Conservation (phyloP, 1,284 basidiomycete species). For the Takashimella koratensis region DNA sequence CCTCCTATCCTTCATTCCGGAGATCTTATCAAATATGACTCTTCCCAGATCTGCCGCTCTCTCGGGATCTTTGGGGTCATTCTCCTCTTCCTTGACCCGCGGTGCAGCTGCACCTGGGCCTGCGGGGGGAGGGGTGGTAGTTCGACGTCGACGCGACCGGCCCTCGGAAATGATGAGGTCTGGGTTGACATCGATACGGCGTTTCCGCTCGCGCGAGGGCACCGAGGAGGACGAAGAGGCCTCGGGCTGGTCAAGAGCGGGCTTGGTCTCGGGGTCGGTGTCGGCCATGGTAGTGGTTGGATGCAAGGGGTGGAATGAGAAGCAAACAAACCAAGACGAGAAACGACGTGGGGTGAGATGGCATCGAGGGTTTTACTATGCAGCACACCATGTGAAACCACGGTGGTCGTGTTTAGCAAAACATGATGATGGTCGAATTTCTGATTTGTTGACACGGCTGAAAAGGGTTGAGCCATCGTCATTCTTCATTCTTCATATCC, state of each 20-base stretch:
- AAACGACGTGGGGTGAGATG: too few relatives aligned
- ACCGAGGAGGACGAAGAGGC: background rate
- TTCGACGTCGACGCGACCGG: conserved; percentile 16
- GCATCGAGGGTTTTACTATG: too few relatives aligned
- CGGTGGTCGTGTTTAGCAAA: too few relatives aligned
- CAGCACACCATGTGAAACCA: too few relatives aligned
- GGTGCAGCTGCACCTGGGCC: background rate
- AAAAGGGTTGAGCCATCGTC: too few relatives aligned
- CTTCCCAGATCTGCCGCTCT: conserved; percentile 33
- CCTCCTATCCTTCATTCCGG: conserved; percentile 29
- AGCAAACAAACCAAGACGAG: background rate
- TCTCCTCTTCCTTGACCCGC: background rate
- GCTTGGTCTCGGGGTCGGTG: conserved; percentile 5
- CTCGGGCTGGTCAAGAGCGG: too few relatives aligned
- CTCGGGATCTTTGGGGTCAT: conserved; percentile 35
- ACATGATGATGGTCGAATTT: too few relatives aligned
- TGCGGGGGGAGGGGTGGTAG: conserved; percentile 5
- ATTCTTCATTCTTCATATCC: background rate
- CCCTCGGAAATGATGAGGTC: conserved; percentile 15
- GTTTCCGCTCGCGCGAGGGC: conserved; percentile 7
- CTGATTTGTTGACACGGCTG: too few relatives aligned
- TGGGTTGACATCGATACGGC: conserved; percentile 20
- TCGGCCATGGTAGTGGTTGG: background rate
- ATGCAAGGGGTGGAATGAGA: background rate
- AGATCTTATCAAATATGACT: conserved; percentile 34